A percentile compares a stretch with the other conserved stretches of the same genome.
These are phyloP conservation scores for Pythium monospermum DNA, from an alignment of 352 stramenopile species.

Conservation along the genomic window DNA sequence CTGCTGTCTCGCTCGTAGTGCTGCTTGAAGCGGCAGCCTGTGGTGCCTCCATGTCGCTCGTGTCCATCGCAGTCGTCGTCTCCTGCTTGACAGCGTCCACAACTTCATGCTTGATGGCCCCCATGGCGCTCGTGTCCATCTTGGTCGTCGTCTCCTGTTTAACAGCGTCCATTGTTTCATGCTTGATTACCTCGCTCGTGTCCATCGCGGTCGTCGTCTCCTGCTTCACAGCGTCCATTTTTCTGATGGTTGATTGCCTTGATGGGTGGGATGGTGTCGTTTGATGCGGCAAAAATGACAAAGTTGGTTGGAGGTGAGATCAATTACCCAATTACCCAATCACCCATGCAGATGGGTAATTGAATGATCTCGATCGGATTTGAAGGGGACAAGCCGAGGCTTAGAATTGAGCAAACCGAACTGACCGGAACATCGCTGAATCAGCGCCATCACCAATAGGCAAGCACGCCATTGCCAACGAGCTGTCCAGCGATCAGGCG, in stretches of 20 bases:
- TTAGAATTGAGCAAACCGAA: conserved; percentile 1
- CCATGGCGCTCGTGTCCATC: conserved; percentile 5
- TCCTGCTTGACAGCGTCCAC: conserved; percentile 2
- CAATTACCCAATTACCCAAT: conserved; percentile 15
- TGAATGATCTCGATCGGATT: background rate
- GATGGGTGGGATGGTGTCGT: conserved; percentile 2
- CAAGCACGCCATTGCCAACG: background rate
- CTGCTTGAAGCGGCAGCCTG: conserved; percentile 7
- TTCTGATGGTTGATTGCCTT: background rate
- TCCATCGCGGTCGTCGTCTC: conserved; percentile 1
- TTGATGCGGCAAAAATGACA: background rate
- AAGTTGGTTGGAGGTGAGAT: conserved; percentile 7
- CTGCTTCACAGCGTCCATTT: conserved; percentile 1
- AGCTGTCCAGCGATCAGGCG: too few species aligned
- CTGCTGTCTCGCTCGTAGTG: background rate
- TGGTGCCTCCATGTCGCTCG: conserved; percentile 10
- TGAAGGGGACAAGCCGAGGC: background rate
- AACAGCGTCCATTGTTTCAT: background rate
- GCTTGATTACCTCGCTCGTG: conserved; percentile 1
- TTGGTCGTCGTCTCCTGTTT: conserved; percentile 1
- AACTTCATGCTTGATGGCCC: background rate
- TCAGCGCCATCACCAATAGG: background rate
- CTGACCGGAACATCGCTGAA: background rate
- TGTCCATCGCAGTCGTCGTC: conserved; percentile 1
- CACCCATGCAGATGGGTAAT: background rate